These are phyloP conservation scores for Brassica hybrid DNA, from an alignment of 441 rosid genomes.

Conservation along the genomic window DNA sequence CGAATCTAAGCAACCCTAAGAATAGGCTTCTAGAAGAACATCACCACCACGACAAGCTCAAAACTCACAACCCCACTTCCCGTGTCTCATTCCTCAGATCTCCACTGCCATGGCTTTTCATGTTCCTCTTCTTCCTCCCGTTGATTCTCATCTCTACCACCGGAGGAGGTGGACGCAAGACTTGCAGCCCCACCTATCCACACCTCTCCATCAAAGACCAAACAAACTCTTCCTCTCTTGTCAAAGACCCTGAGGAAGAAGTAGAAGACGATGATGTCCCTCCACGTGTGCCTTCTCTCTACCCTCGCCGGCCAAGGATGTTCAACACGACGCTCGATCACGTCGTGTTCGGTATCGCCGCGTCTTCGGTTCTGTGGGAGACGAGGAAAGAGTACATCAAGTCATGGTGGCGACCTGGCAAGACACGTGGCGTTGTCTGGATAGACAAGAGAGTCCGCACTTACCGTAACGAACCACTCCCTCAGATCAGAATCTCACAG, in stretches of 20 bases:
- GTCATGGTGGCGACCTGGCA: constrained; percentile 74
- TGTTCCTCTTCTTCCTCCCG: constrained; percentile 53
- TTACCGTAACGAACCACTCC: constrained; percentile 53
- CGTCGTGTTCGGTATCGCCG: constrained; percentile 78
- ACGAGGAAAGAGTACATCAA: constrained; percentile 82
- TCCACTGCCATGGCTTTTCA: constrained; percentile 53
- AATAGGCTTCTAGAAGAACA: constrained; percentile 29
- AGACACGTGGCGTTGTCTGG: constrained; percentile 86
- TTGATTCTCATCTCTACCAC: constrained; percentile 60
- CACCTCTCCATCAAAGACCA: constrained; percentile 32
- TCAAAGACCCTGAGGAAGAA: constrained; percentile 17
- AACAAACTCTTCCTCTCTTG: constrained; percentile 43
- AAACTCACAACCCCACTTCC: constrained; percentile 25
- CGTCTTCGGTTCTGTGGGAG: constrained; percentile 70
- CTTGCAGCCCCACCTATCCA: constrained; percentile 32
- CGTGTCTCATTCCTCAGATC: constrained; percentile 47
- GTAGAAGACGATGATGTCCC: constrained; percentile 21
- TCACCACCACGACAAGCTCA: constrained; percentile 26
- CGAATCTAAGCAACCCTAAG: constrained; percentile 29
- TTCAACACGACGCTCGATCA: constrained; percentile 63
- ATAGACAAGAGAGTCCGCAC: constrained; percentile 58
- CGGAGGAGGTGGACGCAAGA: constrained; percentile 43
- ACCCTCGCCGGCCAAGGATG: constrained; percentile 31
- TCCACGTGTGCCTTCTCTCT: constrained; percentile 22
- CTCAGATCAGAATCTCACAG: constrained; percentile 64